These are phyloP conservation scores for Salix arbutifolia DNA, from an alignment of 345 rosid species.

Conservation along the genomic window DNA sequence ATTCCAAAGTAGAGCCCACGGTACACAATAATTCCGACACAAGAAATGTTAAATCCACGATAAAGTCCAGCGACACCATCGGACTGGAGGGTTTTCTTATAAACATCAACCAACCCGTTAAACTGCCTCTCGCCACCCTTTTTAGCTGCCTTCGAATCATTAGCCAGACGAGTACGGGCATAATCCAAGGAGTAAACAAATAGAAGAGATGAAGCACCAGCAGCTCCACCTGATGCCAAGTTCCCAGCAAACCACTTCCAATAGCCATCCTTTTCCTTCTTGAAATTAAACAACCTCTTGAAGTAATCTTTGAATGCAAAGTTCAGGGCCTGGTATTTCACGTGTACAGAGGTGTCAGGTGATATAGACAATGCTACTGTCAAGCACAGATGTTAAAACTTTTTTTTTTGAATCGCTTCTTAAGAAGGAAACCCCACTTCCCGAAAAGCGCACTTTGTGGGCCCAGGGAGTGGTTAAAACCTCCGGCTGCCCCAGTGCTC, in stretches of 20 bases:
- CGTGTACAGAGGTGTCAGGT: neutral
- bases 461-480: no score
- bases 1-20: conserved; percentile 34
- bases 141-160: conserved; percentile 30
- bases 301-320: conserved; percentile 35
- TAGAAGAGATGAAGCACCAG: conserved; percentile 31
- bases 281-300: conserved; percentile 33
- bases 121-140: conserved; percentile 30
- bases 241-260: conserved; percentile 35
- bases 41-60: conserved; percentile 31
- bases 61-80: conserved; percentile 32
- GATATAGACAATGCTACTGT: neutral
- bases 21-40: conserved; percentile 32
- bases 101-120: conserved; percentile 30
- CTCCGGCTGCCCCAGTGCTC: no score
- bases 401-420: no score
- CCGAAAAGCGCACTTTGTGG: no score
- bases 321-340: conserved; percentile 20
- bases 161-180: conserved; percentile 33
- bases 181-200: conserved; percentile 32
- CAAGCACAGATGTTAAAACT: no score
- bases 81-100: conserved; percentile 21
- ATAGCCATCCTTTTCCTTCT: conserved; percentile 29
- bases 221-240: conserved; percentile 30
- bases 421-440: no score